Evolutionary conservation across 495 filamentous ascomycete species (phyloP).

Genomic region (Daldinia bambusicola): DNA sequence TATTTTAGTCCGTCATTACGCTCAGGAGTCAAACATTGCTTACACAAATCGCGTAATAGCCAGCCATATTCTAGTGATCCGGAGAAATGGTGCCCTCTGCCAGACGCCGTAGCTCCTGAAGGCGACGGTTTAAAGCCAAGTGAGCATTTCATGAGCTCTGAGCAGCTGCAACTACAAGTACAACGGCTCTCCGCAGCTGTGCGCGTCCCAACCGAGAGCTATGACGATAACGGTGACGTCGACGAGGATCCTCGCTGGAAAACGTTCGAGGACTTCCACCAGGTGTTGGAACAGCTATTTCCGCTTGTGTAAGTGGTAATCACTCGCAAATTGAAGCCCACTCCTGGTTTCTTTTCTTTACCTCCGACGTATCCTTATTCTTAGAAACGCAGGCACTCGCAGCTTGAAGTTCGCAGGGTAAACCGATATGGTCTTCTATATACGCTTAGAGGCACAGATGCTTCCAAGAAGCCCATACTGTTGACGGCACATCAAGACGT

Average conservation of each 20-base stretch:
- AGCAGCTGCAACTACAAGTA: conserved; percentile 18
- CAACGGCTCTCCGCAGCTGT: conserved; percentile 44
- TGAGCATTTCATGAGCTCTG: conserved; percentile 28
- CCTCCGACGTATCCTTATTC: not conserved
- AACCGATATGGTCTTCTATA: conserved; percentile 69
- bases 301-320: conserved; percentile 47
- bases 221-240: conserved; percentile 60
- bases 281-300: conserved; percentile 55
- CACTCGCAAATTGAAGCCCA: not conserved
- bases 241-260: conserved; percentile 61
- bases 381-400: conserved; percentile 29
- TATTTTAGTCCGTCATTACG: conserved; percentile 15
- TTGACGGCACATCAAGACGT: conserved; percentile 74
- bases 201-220: conserved; percentile 59
- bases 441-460: conserved; percentile 64
- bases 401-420: conserved; percentile 58
- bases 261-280: conserved; percentile 54
- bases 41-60: not conserved
- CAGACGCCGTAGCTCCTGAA: conserved; percentile 15
- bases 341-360: not conserved
- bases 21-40: conserved; percentile 7
- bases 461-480: conserved; percentile 64
- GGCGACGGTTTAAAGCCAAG: conserved; percentile 26
- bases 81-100: conserved; percentile 30
- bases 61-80: not conserved